phyloP scores from a whole-genome alignment of 495 filamentous ascomycete species.

The Sporormia fimetaria region DNA sequence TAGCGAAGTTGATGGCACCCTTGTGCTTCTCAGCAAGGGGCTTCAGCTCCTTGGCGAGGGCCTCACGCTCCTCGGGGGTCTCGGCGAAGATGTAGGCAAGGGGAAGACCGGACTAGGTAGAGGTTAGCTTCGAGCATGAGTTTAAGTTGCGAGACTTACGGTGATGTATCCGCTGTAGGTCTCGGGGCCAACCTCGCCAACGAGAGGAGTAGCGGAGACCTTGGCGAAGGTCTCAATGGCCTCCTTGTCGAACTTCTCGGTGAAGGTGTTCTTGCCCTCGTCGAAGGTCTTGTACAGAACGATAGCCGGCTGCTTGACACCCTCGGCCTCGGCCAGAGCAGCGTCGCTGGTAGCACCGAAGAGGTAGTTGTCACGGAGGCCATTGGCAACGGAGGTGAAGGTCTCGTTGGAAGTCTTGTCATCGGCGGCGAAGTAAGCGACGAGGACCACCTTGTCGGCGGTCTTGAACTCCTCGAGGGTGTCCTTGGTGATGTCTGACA shows the following conservation, averaged over 20 bases:
- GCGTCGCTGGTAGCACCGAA: constrained; percentile 80
- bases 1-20: constrained; percentile 89
- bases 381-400: constrained; percentile 69
- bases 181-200: constrained; percentile 95
- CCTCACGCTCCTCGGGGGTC: constrained; percentile 75
- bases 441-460: constrained; percentile 87
- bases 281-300: constrained; percentile 98
- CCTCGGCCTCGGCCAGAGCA: constrained; percentile 76
- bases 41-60: constrained; percentile 53
- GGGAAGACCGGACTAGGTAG: constrained; percentile 65
- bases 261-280: constrained; percentile 81
- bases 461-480: constrained; percentile 93
- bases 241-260: constrained; percentile 65
- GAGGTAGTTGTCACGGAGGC: constrained; percentile 78
- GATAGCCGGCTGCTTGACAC: constrained; percentile 71
- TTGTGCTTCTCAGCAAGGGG: constrained; percentile 60
- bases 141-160: constrained; percentile 36
- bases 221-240: constrained; percentile 74
- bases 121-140: constrained; percentile 2
- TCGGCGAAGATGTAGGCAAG: constrained; percentile 98
- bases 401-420: constrained; percentile 78
- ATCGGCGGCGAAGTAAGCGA: constrained; percentile 73
- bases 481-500: constrained; percentile 67
- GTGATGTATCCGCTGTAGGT: constrained; percentile 97
- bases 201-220: constrained; percentile 72